These are phyloP conservation scores for Inonotus obliquus DNA, from an alignment of 1,284 basidiomycete genomes.

Conservation along the genomic window DNA sequence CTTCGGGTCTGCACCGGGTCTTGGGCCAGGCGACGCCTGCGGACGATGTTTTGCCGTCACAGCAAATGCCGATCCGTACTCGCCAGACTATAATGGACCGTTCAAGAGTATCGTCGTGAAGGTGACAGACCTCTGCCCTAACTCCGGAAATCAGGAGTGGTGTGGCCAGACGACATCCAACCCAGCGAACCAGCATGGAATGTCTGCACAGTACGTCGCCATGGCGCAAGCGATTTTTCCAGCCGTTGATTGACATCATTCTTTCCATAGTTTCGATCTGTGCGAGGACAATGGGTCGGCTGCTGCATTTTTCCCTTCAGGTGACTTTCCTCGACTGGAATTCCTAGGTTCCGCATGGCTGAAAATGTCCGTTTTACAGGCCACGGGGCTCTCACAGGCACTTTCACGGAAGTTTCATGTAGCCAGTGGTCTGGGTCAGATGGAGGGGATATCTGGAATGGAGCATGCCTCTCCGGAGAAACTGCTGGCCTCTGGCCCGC, in stretches of 20 bases:
- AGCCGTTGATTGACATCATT: not conserved
- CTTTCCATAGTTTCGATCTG: slow-evolving; percentile 47
- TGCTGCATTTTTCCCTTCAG: slow-evolving; percentile 50
- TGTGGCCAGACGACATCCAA: slow-evolving; percentile 46
- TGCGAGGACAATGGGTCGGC: slow-evolving; percentile 54
- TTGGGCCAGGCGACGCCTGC: slow-evolving; percentile 54
- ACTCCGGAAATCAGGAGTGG: slow-evolving; percentile 46
- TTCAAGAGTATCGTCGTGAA: slow-evolving; percentile 54
- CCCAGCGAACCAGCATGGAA: slow-evolving; percentile 39
- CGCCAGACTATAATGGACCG: slow-evolving; percentile 45
- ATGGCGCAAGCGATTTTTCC: not conserved
- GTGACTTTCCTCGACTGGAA: slow-evolving; percentile 10
- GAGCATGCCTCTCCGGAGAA: slow-evolving; percentile 18
- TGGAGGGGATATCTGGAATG: slow-evolving; percentile 15
- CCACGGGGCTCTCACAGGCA: slow-evolving; percentile 17
- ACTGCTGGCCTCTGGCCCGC: slow-evolving; percentile 17
- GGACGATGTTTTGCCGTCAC: slow-evolving; percentile 54
- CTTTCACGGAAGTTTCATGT: slow-evolving; percentile 17
- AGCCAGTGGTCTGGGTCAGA: slow-evolving; percentile 19
- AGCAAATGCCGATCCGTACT: slow-evolving; percentile 47
- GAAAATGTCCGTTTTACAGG: not conserved
- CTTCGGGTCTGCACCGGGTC: slow-evolving; percentile 45
- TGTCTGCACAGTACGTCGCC: slow-evolving; percentile 43
- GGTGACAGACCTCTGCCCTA: slow-evolving; percentile 48
- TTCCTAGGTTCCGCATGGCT: not conserved